Evolutionary conservation across 768 basidiomycete species (phyloP).

Genomic region (Inosperma sp.): DNA sequence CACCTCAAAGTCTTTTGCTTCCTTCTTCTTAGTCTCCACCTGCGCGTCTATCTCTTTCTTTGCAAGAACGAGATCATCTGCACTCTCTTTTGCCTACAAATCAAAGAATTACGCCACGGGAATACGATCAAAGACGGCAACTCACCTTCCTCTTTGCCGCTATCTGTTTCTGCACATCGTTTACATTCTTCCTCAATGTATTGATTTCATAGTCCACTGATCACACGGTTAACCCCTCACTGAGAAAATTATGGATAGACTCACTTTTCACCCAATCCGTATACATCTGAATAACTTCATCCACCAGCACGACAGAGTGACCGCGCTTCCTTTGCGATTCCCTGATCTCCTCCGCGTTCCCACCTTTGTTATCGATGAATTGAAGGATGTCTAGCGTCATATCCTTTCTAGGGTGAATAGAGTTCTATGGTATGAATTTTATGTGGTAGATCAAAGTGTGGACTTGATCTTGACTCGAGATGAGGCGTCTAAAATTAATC

Average conservation of each 20-base stretch:
- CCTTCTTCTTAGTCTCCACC: constrained; percentile 70
- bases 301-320: constrained; percentile 85
- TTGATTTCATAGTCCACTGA: constrained; percentile 89
- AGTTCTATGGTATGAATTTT: no score
- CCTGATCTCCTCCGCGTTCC: constrained; percentile 83
- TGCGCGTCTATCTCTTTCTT: constrained; percentile 85
- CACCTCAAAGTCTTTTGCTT: constrained; percentile 69
- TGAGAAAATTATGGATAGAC: constrained; percentile 30
- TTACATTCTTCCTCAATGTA: constrained; percentile 73
- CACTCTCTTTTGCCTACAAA: constrained; percentile 80
- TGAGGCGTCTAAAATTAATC: no score
- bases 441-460: no score
- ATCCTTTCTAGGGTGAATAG: not conserved
- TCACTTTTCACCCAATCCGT: constrained; percentile 90
- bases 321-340: constrained; percentile 92
- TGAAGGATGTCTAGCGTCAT: constrained; percentile 82
- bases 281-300: constrained; percentile 91
- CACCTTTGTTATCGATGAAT: constrained; percentile 86
- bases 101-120: not conserved
- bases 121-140: not conserved
- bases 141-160: constrained; percentile 85
- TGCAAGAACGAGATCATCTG: constrained; percentile 77
- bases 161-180: constrained; percentile 93
- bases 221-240: not conserved
- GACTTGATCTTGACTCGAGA: no score